Evolutionary conservation across 2,329 filamentous ascomycete species (phyloP).

Genomic region (Pseudophaeomoniella oleicola): DNA sequence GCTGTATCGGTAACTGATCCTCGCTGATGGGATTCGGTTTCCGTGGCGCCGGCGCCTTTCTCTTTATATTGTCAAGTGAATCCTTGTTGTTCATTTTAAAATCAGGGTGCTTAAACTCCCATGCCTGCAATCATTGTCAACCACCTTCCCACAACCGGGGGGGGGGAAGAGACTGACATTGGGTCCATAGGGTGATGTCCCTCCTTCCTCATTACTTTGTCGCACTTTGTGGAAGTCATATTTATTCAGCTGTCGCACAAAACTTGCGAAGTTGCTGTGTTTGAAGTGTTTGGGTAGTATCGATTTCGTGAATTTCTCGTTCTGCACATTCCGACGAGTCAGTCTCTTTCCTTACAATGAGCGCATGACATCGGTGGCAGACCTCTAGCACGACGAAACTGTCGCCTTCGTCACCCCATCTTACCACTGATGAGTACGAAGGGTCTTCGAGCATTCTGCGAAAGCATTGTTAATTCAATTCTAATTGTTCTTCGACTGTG

Average conservation of each 20-base stretch:
- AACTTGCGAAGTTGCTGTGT: slow-evolving; percentile 96
- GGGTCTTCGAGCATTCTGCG: slow-evolving; percentile 89
- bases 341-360: slow-evolving; percentile 4
- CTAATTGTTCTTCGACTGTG: too few relatives aligned
- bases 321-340: slow-evolving; percentile 37
- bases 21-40: slow-evolving; percentile 58
- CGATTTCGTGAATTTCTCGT: slow-evolving; percentile 94
- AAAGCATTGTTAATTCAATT: slow-evolving; percentile 5
- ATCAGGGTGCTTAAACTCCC: slow-evolving; percentile 96
- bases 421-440: slow-evolving; percentile 77
- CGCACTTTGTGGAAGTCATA: slow-evolving; percentile 98
- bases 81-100: slow-evolving; percentile 95
- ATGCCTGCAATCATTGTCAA: slow-evolving; percentile 43
- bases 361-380: slow-evolving; percentile 14
- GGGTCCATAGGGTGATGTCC: slow-evolving; percentile 65
- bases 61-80: slow-evolving; percentile 85
- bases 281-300: slow-evolving; percentile 98
- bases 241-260: slow-evolving; percentile 90
- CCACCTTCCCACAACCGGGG: slow-evolving; percentile 2
- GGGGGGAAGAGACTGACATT: slow-evolving; percentile 41
- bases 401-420: slow-evolving; percentile 89
- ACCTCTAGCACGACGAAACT: slow-evolving; percentile 97
- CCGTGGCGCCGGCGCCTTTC: slow-evolving; percentile 83
- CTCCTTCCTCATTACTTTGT: slow-evolving; percentile 74
- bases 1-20: slow-evolving; percentile 64